Evolutionary conservation across 306 rosid species (phyloP).

Genomic region (Calophaca sinica): DNA sequence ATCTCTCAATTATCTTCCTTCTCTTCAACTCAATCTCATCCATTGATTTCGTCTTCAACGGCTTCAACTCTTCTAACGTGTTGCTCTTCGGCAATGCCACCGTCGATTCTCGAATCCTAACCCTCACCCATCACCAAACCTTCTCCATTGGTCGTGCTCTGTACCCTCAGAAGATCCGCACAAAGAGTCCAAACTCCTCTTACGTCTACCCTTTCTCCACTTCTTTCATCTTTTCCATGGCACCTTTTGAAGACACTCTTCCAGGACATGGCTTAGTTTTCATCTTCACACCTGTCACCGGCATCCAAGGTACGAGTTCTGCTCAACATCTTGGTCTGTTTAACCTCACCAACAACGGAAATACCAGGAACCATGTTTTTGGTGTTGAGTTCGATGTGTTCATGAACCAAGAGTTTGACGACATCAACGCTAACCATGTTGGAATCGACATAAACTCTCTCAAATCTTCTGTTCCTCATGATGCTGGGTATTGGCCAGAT

Average conservation of each 20-base stretch:
- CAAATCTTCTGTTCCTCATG: slow-evolving; percentile 48
- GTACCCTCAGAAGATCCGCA: slow-evolving; percentile 54
- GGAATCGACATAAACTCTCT: slow-evolving; percentile 81
- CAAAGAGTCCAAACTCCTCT: slow-evolving; percentile 61
- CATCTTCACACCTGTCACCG: slow-evolving; percentile 65
- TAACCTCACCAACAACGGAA: slow-evolving; percentile 62
- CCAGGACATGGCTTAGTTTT: slow-evolving; percentile 87
- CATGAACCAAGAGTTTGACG: slow-evolving; percentile 72
- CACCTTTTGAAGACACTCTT: slow-evolving; percentile 58
- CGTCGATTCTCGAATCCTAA: slow-evolving; percentile 57
- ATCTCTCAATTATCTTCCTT: slow-evolving; percentile 37
- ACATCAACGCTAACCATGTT: slow-evolving; percentile 75
- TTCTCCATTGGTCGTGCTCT: slow-evolving; percentile 83
- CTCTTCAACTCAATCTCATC: slow-evolving; percentile 45
- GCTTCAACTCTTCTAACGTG: slow-evolving; percentile 68
- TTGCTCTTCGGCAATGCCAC: slow-evolving; percentile 72
- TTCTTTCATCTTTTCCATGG: slow-evolving; percentile 82
- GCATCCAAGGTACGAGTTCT: slow-evolving; percentile 64
- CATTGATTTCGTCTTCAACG: slow-evolving; percentile 74
- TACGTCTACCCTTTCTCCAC: slow-evolving; percentile 69
- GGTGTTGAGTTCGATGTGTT: slow-evolving; percentile 90
- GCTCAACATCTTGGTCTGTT: slow-evolving; percentile 73
- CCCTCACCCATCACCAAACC: slow-evolving; percentile 67
- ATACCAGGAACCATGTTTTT: slow-evolving; percentile 56
- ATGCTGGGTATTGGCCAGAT: slow-evolving; percentile 74